Percentiles rank a stretch among this genome's conserved stretches.
Evolutionary conservation across 768 basidiomycete genomes (phyloP).

Genomic region (Kwoniella newhampshirensis): DNA sequence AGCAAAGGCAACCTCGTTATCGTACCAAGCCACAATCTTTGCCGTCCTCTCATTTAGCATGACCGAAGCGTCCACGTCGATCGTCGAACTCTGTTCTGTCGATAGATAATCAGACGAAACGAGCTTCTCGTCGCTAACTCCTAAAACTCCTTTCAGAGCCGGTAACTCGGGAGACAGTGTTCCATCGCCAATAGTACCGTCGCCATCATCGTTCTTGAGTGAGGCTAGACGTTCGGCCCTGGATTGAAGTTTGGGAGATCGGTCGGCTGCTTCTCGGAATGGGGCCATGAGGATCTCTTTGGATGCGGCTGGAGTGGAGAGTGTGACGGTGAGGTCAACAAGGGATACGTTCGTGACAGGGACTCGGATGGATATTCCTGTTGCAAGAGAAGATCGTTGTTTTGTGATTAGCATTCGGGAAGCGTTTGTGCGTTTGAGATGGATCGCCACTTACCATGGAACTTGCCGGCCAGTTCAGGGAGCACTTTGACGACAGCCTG

Average conservation of each 20-base stretch:
- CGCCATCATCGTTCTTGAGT: too few species aligned
- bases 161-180: conserved; percentile 12
- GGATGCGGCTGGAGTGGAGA: conserved; percentile 39
- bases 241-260: conserved; percentile 16
- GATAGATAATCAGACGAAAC: conserved; percentile 53
- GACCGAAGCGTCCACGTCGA: conserved; percentile 50
- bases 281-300: conserved; percentile 49
- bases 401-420: too few species aligned
- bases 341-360: conserved; percentile 53
- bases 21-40: conserved; percentile 53
- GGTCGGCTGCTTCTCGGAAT: conserved; percentile 42
- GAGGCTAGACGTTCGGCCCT: conserved; percentile 9
- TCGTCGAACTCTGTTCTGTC: conserved; percentile 35
- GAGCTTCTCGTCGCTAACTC: conserved; percentile 52
- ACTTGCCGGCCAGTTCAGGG: conserved; percentile 53
- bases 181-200: too few species aligned
- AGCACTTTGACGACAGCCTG: conserved; percentile 53
- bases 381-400: background rate
- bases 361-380: conserved; percentile 53
- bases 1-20: conserved; percentile 52
- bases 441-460: conserved; percentile 52
- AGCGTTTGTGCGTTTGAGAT: too few species aligned
- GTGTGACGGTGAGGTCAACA: conserved; percentile 52
- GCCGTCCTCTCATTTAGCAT: conserved; percentile 46
- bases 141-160: conserved; percentile 42